Conservation (phyloP, 345 rosid species). For the Cardamine resedifolia region DNA sequence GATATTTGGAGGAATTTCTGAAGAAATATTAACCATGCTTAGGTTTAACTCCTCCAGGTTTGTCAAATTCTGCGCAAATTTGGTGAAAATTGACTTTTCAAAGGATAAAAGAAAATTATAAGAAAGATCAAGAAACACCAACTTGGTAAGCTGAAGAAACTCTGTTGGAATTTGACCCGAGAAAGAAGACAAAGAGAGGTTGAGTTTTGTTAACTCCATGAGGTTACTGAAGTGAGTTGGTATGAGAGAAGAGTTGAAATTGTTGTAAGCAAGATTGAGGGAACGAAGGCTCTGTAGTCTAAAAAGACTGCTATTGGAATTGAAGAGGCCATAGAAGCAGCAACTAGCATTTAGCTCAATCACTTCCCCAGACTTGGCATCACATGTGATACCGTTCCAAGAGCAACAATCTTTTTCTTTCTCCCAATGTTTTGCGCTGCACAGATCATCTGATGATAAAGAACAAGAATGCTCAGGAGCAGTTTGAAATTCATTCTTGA, state of each 20-base stretch:
- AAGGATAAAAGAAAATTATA: not conserved
- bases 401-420: conserved; percentile 16
- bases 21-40: not conserved
- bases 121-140: conserved; percentile 24
- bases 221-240: not conserved
- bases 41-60: not conserved
- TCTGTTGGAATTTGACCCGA: not conserved
- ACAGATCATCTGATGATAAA: not conserved
- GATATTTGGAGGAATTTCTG: conserved; percentile 7
- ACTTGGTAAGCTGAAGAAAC: not conserved
- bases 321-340: not conserved
- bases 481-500: not conserved
- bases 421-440: not conserved
- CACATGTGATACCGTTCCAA: conserved; percentile 21
- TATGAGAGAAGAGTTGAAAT: not conserved
- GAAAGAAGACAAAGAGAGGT: not conserved
- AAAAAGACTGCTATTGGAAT: conserved; percentile 4
- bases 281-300: not conserved
- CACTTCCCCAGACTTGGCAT: not conserved
- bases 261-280: conserved; percentile 36
- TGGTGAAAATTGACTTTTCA: not conserved
- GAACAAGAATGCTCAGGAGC: not conserved
- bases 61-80: not conserved
- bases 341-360: not conserved
- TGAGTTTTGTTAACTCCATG: not conserved